Base-by-base conservation (phyloP, 73 alveolate species). In the Uronychia binucleata region DNA sequence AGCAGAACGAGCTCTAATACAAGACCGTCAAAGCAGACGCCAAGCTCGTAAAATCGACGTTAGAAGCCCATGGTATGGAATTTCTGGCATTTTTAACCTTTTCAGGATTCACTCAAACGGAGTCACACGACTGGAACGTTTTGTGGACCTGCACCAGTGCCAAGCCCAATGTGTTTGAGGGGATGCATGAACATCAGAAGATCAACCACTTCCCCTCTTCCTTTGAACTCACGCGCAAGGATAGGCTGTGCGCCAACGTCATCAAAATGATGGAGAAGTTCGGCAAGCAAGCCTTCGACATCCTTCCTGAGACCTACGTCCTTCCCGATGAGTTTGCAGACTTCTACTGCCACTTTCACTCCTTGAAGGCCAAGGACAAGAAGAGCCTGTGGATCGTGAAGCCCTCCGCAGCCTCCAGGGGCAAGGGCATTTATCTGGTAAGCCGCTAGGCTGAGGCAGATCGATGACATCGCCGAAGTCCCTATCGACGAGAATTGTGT, bases 191-290 rank as follows among this genome's bases (percentile, higher is more conserved):
- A 59, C 76, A 78, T 77, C 94, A 96, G 86, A 96, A 91, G 87
- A 94, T 93, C 74, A 96, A 94, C 67, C 99, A 96, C 83, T 96
- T 96, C 79, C 99, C 99, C n/a, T 75, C 81, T 78, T 86, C 96
- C 57, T 89, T 81, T 85, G 97, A 96, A 87, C 58, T 96, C 30
- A 96, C 98, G n/a, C 58, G 97, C 31, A 96, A 96, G 84, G 99
- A 96, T 84, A 89, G 92, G 82, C 82, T 96, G 77, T 86, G 90
- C 33, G 77, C 88, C 30, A 94, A 96, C 83, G 84, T 88, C 30
- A 78, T 67, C 78, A 84, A 80, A 78, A 89, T 94, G 97, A 60
- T 89, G 57, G 91, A 79, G 28, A 94, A 85, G 84, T 92, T 78
- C 75, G 94, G 96, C 0, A 78, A 77, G 35, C 91, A 82, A 13